Conservation (phyloP, 345 rosid genomes). For the Clausena lansium region DNA sequence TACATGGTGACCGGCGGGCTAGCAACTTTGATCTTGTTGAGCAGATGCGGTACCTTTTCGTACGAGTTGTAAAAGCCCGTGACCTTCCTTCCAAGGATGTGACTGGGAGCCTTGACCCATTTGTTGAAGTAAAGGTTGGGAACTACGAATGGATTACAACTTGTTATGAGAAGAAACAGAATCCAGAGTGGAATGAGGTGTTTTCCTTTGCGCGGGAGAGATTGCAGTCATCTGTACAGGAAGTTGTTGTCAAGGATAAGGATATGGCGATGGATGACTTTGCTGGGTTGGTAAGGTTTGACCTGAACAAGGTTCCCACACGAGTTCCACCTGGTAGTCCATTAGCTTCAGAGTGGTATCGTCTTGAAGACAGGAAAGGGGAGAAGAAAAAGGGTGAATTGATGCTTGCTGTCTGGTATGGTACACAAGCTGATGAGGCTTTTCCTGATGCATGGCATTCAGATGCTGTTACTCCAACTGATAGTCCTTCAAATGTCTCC, state of each 20-base stretch:
- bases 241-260: slow-evolving; percentile 77
- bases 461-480: slow-evolving; percentile 58
- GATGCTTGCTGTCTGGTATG: slow-evolving; percentile 95
- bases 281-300: slow-evolving; percentile 63
- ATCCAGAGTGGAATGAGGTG: slow-evolving; percentile 88
- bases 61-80: slow-evolving; percentile 83
- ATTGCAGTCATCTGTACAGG: slow-evolving; percentile 61
- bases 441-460: slow-evolving; percentile 90
- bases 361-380: slow-evolving; percentile 61
- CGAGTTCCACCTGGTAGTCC: slow-evolving; percentile 89
- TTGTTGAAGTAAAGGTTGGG: slow-evolving; percentile 76
- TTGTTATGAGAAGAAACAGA: slow-evolving; percentile 68
- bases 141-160: slow-evolving; percentile 74
- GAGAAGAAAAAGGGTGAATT: slow-evolving; percentile 72
- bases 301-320: slow-evolving; percentile 66
- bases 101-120: slow-evolving; percentile 90
- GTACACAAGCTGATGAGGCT: slow-evolving; percentile 96
- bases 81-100: slow-evolving; percentile 69
- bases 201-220: slow-evolving; percentile 78
- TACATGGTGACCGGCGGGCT: slow-evolving; percentile 52
- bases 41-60: slow-evolving; percentile 80
- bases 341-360: slow-evolving; percentile 90
- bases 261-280: slow-evolving; percentile 70
- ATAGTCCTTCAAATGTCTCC: slow-evolving; percentile 41
- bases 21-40: slow-evolving; percentile 87